Conservation (phyloP, 2,329 filamentous ascomycete species). For the Gremmenia infestans region DNA sequence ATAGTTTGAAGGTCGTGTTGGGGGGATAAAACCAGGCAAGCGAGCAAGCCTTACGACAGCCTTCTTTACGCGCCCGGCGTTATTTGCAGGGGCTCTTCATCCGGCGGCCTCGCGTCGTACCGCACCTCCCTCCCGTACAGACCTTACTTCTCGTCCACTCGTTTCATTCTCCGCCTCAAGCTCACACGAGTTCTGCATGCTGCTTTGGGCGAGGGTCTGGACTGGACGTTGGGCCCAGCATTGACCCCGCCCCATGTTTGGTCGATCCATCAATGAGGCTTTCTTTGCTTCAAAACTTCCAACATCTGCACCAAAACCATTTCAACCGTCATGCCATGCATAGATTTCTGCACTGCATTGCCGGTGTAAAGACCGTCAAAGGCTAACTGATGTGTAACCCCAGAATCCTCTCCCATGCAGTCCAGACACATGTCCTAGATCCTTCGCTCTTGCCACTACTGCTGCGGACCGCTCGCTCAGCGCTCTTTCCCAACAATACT, state of each 20-base stretch:
- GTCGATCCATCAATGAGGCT: neutral
- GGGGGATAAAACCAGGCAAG: slow-evolving; percentile 14
- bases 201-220: slow-evolving; percentile 6
- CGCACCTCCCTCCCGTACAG: slow-evolving; percentile 26
- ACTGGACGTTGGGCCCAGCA: neutral
- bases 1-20: slow-evolving; percentile 18
- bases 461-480: slow-evolving; percentile 66
- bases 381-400: slow-evolving; percentile 14
- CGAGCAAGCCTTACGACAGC: slow-evolving; percentile 30
- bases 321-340: neutral
- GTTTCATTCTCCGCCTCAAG: slow-evolving; percentile 17
- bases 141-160: slow-evolving; percentile 21
- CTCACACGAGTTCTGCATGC: slow-evolving; percentile 10
- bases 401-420: slow-evolving; percentile 48
- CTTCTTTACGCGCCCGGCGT: slow-evolving; percentile 32
- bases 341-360: neutral
- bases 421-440: slow-evolving; percentile 55
- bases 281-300: neutral
- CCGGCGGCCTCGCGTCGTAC: slow-evolving; percentile 27
- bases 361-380: neutral
- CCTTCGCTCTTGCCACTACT: slow-evolving; percentile 60
- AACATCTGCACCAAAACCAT: neutral
- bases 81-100: slow-evolving; percentile 22
- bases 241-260: neutral
- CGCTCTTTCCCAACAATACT: slow-evolving; percentile 82